phyloP scores from a whole-genome alignment of 176 grass and related monocot species.

The Oryza longistaminata region DNA sequence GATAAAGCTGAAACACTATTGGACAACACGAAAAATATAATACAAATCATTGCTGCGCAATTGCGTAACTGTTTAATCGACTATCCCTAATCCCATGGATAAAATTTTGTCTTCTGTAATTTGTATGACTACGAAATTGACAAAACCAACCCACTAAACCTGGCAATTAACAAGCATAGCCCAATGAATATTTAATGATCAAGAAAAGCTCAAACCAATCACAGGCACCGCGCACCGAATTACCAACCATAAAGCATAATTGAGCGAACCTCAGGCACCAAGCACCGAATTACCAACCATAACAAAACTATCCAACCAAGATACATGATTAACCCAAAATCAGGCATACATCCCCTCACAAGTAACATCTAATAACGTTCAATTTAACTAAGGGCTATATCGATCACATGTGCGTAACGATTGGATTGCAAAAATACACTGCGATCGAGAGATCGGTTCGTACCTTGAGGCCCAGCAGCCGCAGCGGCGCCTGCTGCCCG shows the following conservation, averaged over 20 bases:
- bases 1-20: background rate
- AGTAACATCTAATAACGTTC: background rate
- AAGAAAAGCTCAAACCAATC: background rate
- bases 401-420: background rate
- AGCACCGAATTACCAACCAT: background rate
- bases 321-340: background rate
- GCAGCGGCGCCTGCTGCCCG: conserved; percentile 73
- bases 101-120: background rate
- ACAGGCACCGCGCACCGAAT: background rate
- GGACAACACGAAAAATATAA: background rate
- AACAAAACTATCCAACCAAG: background rate
- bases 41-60: background rate
- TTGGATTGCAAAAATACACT: background rate
- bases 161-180: background rate
- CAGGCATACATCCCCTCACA: background rate
- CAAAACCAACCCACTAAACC: background rate
- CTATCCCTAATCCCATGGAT: background rate
- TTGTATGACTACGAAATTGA: background rate
- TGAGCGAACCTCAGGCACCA: background rate
- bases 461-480: conserved; percentile 91
- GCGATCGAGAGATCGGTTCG: conserved; percentile 1
- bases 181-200: background rate
- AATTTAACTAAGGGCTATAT: conserved; percentile 11
- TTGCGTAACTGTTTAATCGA: background rate
- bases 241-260: background rate